Percentiles rank a stretch among this genome's conserved stretches.
Evolutionary conservation across 768 basidiomycete genomes (phyloP).

Genomic region (Psilocybe cyanescens): DNA sequence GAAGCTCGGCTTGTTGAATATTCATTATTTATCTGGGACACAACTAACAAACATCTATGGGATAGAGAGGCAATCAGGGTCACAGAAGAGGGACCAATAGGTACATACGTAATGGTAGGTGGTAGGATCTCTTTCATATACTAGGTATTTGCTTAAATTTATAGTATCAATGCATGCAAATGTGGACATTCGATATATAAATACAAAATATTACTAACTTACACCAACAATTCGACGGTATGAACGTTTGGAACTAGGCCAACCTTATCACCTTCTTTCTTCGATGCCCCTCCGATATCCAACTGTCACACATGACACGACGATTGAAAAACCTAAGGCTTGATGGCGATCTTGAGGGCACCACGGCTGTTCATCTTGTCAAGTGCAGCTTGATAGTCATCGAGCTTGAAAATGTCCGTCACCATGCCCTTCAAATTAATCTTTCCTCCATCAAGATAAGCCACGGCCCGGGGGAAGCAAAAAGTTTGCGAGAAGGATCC

Average conservation of each 20-base stretch:
- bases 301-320: background rate
- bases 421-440: slow-evolving; percentile 79
- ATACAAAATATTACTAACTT: background rate
- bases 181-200: background rate
- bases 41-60: no score
- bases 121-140: no score
- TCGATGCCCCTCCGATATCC: background rate
- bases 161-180: background rate
- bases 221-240: background rate
- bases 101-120: no score
- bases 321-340: slow-evolving; percentile 40
- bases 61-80: no score
- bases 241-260: background rate
- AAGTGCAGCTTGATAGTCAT: slow-evolving; percentile 71
- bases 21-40: no score
- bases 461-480: slow-evolving; percentile 91
- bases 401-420: slow-evolving; percentile 66
- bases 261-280: background rate
- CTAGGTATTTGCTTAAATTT: no score
- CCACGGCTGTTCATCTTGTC: slow-evolving; percentile 73
- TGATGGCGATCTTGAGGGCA: slow-evolving; percentile 65
- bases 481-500: slow-evolving; percentile 89
- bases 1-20: no score
- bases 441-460: slow-evolving; percentile 87
- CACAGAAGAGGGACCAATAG: no score